Evolutionary conservation across 108 stramenopile species (phyloP), one percentile per base, ranked within the genome.

Genomic region (Aurantiochytrium sp.): DNA sequence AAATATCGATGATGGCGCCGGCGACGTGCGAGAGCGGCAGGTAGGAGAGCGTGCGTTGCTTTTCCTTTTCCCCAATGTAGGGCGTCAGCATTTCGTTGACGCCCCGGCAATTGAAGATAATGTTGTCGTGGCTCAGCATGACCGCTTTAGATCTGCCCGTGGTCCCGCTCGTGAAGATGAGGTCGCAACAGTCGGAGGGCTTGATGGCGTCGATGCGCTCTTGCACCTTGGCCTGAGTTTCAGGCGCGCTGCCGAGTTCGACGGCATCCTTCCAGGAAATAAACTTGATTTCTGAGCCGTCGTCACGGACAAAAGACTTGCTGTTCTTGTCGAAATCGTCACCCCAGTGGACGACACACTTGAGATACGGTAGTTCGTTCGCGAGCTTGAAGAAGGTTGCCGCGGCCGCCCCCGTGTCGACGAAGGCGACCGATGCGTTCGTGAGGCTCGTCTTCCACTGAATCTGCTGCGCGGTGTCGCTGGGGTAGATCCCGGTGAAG

Each of bases 61-160:
- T 41, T 52, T 88, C 68, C 39, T n/a, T n/a, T n/a, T n/a, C n/a
- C n/a, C n/a, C n/a, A n/a, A n/a, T n/a, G n/a, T n/a, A n/a, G n/a
- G n/a, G n/a, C n/a, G n/a, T n/a, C n/a, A 65, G 22, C 3, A 34
- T 39, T 8, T 3, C 45, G n/a, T 17, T 32, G 39, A 90, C 41
- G 21, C 32, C 41, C 17, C n/a, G 19, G 0, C 52, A 86, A 27
- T 87, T 90, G 32, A 39, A 42, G 1, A 81, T 81, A 68, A 95
- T 87, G 89, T 94, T 95, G 73, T 81, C 73, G 32, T 81, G 73
- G 24, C 73, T 81, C 69, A 95, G 93, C 95, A 95, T 95, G 86
- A 94, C 94, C 17, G 95, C 95, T 91, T 96, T 96, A 34, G 95
- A 94, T 21, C 68, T 69, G 19, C 95, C 95, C n/a, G 95, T 96